Base-by-base conservation (phyloP, 208 protist genomes). In the Balamuthia mandrillaris region DNA sequence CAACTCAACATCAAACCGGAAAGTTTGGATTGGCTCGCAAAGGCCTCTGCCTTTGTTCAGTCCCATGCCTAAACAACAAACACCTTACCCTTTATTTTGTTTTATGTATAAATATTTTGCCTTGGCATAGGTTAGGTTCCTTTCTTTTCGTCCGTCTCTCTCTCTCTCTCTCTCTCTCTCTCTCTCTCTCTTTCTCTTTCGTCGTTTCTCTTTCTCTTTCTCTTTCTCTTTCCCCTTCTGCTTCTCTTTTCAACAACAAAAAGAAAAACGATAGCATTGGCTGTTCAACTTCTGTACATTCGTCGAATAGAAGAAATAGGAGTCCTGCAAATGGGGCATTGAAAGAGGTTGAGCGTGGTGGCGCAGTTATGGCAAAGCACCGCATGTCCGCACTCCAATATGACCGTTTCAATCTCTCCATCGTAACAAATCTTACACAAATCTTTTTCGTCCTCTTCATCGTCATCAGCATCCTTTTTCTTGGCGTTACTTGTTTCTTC, bases 381-480 rank as follows among this genome's bases (percentile, higher is more conserved):
- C 33, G 18, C 3, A 68, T 37, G 37, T 68, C 60, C 60, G 33
- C 14, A 35, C 54, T 31, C 2, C 9, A 14, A 31, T 37, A 31
- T 63, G n/a, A 33, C 37, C 37, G 29, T 24, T 63, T 63, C 54
- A 63, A 31, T 63, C 29, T 63, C 54, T 37, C 54, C 37, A n/a
- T 72, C 63, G 18, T 51, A 72, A 41, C 63, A 72, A 33, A 72
- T 18, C 63, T 72, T 72, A 41, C 63, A 72, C 63, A 72, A 21
- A 29, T 72, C 63, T 21, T 45, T 45, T 18, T 72, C 63, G 39
- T 72, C 31, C 6, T 63, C 56, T 63, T n/a, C n/a, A n/a, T n/a
- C n/a, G n/a, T n/a, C n/a, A n/a, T n/a, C n/a, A n/a, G n/a, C n/a
- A n/a, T n/a, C n/a, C n/a, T n/a, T n/a, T n/a, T n/a, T n/a, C n/a